Evolutionary conservation across 2,329 filamentous ascomycete genomes (phyloP).

Genomic region (Colletotrichum tanaceti): DNA sequence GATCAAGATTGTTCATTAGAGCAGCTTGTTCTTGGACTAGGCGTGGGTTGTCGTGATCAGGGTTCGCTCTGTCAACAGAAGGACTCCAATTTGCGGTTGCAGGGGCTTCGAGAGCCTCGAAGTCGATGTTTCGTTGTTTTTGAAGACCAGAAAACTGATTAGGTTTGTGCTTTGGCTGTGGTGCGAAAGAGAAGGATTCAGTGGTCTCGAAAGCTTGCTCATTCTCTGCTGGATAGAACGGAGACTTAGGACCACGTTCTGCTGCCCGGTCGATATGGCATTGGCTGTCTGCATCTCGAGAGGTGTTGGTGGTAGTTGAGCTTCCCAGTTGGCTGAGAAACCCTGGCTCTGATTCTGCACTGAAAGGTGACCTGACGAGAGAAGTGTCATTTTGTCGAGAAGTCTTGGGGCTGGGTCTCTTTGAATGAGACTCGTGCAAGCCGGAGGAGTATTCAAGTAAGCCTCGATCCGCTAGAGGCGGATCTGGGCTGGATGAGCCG

Average conservation of each 20-base stretch:
- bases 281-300: background rate
- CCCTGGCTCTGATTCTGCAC: background rate
- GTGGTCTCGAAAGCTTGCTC: background rate
- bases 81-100: too few relatives aligned
- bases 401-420: background rate
- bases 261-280: background rate
- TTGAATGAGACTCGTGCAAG: background rate
- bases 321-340: background rate
- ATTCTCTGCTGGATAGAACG: background rate
- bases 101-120: background rate
- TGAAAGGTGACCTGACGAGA: background rate
- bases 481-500: slow-evolving; percentile 8
- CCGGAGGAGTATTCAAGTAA: background rate
- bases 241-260: background rate
- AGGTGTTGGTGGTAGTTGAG: background rate
- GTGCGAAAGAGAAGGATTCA: slow-evolving; percentile 10
- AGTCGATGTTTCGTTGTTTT: slow-evolving; percentile 1
- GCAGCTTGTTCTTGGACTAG: background rate
- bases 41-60: background rate
- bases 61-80: background rate
- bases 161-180: slow-evolving; percentile 14
- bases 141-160: slow-evolving; percentile 34
- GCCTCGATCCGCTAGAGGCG: background rate
- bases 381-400: background rate
- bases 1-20: background rate